phyloP scores from a whole-genome alignment of 1,284 basidiomycete species.

The Grifola frondosa region DNA sequence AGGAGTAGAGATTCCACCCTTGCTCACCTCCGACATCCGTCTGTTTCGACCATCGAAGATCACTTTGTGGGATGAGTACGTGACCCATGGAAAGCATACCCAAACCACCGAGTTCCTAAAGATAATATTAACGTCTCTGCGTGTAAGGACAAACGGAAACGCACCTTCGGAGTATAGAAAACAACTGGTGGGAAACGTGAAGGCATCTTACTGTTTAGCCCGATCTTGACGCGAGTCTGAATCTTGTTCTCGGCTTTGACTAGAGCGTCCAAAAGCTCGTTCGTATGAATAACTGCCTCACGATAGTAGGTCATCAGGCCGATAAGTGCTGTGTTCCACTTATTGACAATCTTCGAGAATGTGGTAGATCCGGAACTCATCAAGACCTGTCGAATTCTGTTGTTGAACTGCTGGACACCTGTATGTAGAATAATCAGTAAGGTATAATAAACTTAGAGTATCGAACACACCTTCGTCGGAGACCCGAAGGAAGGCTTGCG shows the following conservation, averaged over 20 bases:
- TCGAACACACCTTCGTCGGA: conserved; percentile 79
- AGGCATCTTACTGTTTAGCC: conserved; percentile 98
- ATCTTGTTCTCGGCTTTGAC: conserved; percentile 99
- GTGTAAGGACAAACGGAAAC: conserved; percentile 8
- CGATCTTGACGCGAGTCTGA: conserved; percentile 99
- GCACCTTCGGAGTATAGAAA: conserved; percentile 90
- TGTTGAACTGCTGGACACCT: conserved; percentile 95
- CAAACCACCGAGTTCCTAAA: conserved; percentile 88
- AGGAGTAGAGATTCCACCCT: background rate
- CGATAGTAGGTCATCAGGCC: conserved; percentile 98
- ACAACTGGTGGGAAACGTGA: conserved; percentile 97
- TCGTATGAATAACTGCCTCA: conserved; percentile 98
- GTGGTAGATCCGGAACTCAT: conserved; percentile 99
- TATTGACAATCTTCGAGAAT: conserved; percentile 99
- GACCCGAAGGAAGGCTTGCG: conserved; percentile 96
- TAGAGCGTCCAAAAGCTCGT: conserved; percentile 89
- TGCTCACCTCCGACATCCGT: conserved; percentile 86
- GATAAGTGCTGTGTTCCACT: conserved; percentile 97
- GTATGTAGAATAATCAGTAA: conserved; percentile 16
- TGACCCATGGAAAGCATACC: conserved; percentile 99
- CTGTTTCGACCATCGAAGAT: conserved; percentile 97
- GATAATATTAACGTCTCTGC: conserved; percentile 7
- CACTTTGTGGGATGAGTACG: conserved; percentile 96
- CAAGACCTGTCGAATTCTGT: conserved; percentile 92
- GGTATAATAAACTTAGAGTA: too few relatives aligned